phyloP scores from a whole-genome alignment of 345 rosid species.

The Boechera retrofracta region DNA sequence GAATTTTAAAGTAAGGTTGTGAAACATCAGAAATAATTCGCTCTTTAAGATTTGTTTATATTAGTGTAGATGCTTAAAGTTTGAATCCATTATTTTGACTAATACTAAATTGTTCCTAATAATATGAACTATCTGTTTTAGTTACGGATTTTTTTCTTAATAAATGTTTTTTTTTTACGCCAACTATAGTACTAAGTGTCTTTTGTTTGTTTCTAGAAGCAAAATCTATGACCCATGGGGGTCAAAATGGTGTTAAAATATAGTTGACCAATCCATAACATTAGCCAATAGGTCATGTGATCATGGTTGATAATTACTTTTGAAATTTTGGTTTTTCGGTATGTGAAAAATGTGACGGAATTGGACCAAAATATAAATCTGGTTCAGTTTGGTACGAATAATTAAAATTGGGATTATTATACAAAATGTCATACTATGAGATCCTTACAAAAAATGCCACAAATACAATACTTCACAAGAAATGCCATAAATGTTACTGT shows the following conservation, averaged over 20 bases:
- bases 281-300: background rate
- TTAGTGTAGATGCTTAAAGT: too few relatives aligned
- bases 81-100: slow-evolving; percentile 17
- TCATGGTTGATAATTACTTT: too few relatives aligned
- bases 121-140: background rate
- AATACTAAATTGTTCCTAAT: background rate
- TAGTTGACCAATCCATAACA: background rate
- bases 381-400: too few relatives aligned
- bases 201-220: background rate
- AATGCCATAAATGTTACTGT: too few relatives aligned
- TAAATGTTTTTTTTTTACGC: background rate
- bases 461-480: too few relatives aligned
- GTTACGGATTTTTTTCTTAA: background rate
- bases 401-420: too few relatives aligned
- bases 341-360: too few relatives aligned
- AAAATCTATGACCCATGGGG: background rate
- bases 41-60: background rate
- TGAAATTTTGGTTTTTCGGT: too few relatives aligned
- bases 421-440: too few relatives aligned
- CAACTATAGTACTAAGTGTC: background rate
- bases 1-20: slow-evolving; percentile 2
- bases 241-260: background rate
- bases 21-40: background rate
- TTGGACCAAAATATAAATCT: too few relatives aligned
- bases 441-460: too few relatives aligned